Conservation (phyloP, 805 yeast species). For the Nakazawaea wickerhamii region DNA sequence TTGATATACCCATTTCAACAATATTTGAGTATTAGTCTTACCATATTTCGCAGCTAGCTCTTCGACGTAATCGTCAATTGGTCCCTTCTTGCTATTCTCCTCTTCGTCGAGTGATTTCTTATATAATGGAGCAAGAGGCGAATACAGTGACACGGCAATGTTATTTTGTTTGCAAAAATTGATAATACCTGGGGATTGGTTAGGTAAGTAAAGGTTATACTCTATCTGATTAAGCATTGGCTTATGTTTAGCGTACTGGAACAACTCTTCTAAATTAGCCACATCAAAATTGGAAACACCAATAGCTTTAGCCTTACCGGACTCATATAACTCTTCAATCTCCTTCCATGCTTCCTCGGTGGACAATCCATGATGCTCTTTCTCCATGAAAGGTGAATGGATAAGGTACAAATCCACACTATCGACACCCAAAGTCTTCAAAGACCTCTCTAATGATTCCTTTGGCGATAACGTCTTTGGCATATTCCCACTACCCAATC, state of each 20-base stretch:
- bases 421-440: constrained; percentile 33
- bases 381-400: constrained; percentile 11
- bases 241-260: constrained; percentile 41
- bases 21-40: constrained; percentile 52
- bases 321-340: constrained; percentile 29
- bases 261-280: constrained; percentile 43
- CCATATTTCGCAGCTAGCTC: constrained; percentile 49
- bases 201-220: constrained; percentile 63
- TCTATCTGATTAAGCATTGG: constrained; percentile 78
- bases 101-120: constrained; percentile 33
- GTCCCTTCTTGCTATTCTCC: constrained; percentile 24
- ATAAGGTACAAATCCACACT: constrained; percentile 14
- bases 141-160: constrained; percentile 65
- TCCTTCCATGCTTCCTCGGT: constrained; percentile 15
- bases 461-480: constrained; percentile 24
- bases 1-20: constrained; percentile 63
- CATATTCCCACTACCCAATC: constrained; percentile 15
- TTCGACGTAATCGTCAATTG: constrained; percentile 27
- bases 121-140: constrained; percentile 66
- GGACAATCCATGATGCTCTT: constrained; percentile 35
- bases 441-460: constrained; percentile 34
- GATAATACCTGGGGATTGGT: constrained; percentile 52
- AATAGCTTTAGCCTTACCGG: constrained; percentile 49
- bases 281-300: constrained; percentile 75
- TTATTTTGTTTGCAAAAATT: constrained; percentile 44